A percentile compares a stretch with the other conserved stretches of the same genome.
Conservation (phyloP, 164 flowering plant genomes). For the Piper longum region DNA sequence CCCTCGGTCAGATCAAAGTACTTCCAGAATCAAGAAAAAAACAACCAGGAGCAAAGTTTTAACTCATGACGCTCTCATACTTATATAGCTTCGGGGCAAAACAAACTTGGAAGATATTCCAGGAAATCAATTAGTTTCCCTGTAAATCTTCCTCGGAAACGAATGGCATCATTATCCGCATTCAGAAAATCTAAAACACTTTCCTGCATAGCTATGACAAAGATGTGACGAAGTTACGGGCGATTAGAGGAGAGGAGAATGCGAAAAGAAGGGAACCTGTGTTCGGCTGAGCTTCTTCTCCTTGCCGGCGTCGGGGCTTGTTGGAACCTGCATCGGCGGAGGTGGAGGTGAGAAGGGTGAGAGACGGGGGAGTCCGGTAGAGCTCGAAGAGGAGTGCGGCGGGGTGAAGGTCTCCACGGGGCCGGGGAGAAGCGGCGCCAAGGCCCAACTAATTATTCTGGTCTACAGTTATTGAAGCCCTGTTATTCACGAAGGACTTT, state of each 20-base stretch:
- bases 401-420: too few relatives aligned
- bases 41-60: not conserved
- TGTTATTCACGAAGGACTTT: too few relatives aligned
- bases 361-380: too few relatives aligned
- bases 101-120: not conserved
- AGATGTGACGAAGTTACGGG: not conserved
- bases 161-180: too few relatives aligned
- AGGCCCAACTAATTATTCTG: too few relatives aligned
- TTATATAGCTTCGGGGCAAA: not conserved
- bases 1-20: not conserved
- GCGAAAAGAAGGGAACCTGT: slow-evolving; percentile 1
- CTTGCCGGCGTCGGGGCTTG: slow-evolving; percentile 2
- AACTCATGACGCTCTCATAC: not conserved
- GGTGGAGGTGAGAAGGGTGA: too few relatives aligned
- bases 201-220: not conserved
- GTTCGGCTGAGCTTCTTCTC: slow-evolving; percentile 7
- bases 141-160: too few relatives aligned
- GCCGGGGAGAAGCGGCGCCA: too few relatives aligned
- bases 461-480: too few relatives aligned
- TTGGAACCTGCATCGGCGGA: not conserved
- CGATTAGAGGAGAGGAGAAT: not conserved
- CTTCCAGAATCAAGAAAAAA: not conserved
- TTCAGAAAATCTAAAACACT: too few relatives aligned
- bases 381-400: too few relatives aligned
- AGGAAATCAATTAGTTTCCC: not conserved